These are phyloP conservation scores for Boechera divaricarpa DNA, from an alignment of 345 rosid genomes.

Conservation along the genomic window DNA sequence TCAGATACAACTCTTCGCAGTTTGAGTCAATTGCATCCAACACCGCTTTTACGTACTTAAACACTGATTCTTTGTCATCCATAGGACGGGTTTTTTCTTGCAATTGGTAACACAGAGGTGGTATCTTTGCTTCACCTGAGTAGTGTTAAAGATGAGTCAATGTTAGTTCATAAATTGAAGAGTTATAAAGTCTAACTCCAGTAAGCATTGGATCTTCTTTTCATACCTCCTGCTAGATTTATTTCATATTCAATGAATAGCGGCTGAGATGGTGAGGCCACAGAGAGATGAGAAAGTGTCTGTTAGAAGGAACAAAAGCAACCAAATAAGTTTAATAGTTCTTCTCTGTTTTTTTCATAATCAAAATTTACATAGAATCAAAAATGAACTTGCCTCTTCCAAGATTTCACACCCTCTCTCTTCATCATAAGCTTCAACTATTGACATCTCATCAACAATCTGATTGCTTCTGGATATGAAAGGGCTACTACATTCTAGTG, in stretches of 20 bases:
- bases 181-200: constrained; percentile 40
- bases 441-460: constrained; percentile 34
- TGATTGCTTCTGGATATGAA: constrained; percentile 38
- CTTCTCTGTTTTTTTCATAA: neutral
- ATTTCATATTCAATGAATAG: constrained; percentile 62
- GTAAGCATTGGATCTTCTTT: constrained; percentile 55
- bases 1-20: constrained; percentile 76
- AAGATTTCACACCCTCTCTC: constrained; percentile 40
- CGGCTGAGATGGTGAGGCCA: constrained; percentile 61
- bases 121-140: constrained; percentile 56
- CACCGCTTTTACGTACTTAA: constrained; percentile 63
- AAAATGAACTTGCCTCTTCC: constrained; percentile 48
- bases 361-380: constrained; percentile 1
- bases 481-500: constrained; percentile 41
- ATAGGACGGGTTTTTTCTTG: constrained; percentile 45
- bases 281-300: constrained; percentile 51
- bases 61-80: constrained; percentile 50
- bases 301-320: constrained; percentile 38
- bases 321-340: neutral
- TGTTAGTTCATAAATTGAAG: constrained; percentile 24
- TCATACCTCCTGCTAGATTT: constrained; percentile 69
- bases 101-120: constrained; percentile 56
- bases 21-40: constrained; percentile 57
- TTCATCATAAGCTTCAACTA: constrained; percentile 45
- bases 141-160: constrained; percentile 37